phyloP scores from a whole-genome alignment of 306 rosid species.

The Acacia melanoxylon region DNA sequence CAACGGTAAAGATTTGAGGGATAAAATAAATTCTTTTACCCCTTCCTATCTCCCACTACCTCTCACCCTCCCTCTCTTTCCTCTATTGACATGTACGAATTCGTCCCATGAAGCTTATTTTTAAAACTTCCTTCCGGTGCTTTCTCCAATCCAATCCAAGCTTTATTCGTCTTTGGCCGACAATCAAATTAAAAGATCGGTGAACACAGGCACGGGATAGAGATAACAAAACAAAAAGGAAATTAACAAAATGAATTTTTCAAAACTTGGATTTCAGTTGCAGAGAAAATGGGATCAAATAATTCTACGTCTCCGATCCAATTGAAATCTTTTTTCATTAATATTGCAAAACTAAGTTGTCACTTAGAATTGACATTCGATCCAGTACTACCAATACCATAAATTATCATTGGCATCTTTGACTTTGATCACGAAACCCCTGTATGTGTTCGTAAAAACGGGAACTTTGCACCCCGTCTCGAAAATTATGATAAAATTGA shows the following conservation, averaged over 20 bases:
- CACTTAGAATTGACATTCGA: background rate
- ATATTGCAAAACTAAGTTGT: background rate
- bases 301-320: background rate
- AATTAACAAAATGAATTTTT: background rate
- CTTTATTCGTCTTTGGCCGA: conserved; percentile 69
- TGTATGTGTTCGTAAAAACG: too few relatives aligned
- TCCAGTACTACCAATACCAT: background rate
- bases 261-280: background rate
- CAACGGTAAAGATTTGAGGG: too few relatives aligned
- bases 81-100: too few relatives aligned
- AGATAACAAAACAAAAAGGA: background rate
- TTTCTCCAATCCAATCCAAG: conserved; percentile 73
- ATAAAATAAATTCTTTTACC: too few relatives aligned
- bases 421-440: background rate
- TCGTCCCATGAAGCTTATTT: conserved; percentile 81
- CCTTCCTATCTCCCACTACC: too few relatives aligned
- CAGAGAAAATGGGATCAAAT: background rate
- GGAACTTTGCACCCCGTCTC: too few relatives aligned
- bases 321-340: background rate
- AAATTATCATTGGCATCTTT: too few relatives aligned
- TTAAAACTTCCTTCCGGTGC: conserved; percentile 73
- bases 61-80: too few relatives aligned
- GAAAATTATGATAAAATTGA: too few relatives aligned
- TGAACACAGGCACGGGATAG: background rate
- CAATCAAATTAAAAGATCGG: background rate